Evolutionary conservation across 2,329 filamentous ascomycete genomes (phyloP).

Genomic region (Fonsecaea pedrosoi): DNA sequence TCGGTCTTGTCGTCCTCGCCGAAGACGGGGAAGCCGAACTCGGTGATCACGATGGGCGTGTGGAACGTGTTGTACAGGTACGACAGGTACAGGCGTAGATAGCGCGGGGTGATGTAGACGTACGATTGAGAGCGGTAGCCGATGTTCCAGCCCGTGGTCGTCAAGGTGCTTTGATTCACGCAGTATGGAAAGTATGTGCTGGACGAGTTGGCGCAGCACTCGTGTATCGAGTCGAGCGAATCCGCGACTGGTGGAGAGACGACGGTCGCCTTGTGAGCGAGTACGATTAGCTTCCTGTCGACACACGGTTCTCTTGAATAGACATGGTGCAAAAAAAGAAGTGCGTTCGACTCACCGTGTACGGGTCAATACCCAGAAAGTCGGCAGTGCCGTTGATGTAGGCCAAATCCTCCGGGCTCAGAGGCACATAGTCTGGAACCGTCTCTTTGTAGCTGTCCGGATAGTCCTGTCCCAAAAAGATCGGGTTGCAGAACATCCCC

Average conservation of each 20-base stretch:
- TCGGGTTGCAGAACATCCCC: slow-evolving; percentile 54
- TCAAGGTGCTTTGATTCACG: slow-evolving; percentile 56
- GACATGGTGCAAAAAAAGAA: neutral
- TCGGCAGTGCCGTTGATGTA: slow-evolving; percentile 61
- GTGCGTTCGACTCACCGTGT: slow-evolving; percentile 50
- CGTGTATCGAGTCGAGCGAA: slow-evolving; percentile 50
- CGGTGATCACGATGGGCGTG: slow-evolving; percentile 55
- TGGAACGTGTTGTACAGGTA: slow-evolving; percentile 68
- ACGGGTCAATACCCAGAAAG: slow-evolving; percentile 65
- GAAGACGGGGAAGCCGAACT: slow-evolving; percentile 64
- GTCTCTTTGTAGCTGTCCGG: slow-evolving; percentile 47
- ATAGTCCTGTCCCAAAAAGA: slow-evolving; percentile 56
- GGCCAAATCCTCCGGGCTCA: slow-evolving; percentile 58
- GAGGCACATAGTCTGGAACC: slow-evolving; percentile 44
- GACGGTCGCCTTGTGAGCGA: slow-evolving; percentile 49
- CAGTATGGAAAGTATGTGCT: slow-evolving; percentile 60
- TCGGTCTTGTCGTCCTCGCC: slow-evolving; percentile 55
- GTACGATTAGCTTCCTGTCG: neutral
- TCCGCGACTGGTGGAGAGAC: slow-evolving; percentile 53
- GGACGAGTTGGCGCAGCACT: slow-evolving; percentile 57
- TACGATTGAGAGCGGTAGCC: slow-evolving; percentile 52
- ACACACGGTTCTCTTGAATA: neutral
- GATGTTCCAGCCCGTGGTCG: slow-evolving; percentile 63
- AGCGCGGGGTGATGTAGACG: slow-evolving; percentile 58
- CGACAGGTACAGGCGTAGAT: slow-evolving; percentile 63